These are phyloP conservation scores for Trametes sp. DNA, from an alignment of 1,284 basidiomycete species.

Conservation along the genomic window DNA sequence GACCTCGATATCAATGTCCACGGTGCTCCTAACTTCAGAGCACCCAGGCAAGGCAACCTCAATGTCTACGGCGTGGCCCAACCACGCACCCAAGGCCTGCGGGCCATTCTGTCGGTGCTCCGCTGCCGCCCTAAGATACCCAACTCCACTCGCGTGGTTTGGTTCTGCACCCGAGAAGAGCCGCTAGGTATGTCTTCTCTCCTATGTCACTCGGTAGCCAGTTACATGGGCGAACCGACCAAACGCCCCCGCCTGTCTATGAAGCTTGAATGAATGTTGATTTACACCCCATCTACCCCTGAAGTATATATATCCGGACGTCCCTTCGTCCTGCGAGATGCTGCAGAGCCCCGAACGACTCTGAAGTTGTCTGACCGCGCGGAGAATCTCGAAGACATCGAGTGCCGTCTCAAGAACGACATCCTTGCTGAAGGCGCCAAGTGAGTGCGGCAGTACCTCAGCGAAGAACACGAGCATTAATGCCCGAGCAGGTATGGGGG, in stretches of 20 bases:
- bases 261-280: conserved; percentile 15
- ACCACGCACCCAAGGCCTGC: conserved; percentile 91
- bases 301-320: conserved; percentile 91
- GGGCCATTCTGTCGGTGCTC: conserved; percentile 91
- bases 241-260: background rate
- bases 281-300: conserved; percentile 24
- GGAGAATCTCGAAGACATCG: conserved; percentile 95
- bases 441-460: conserved; percentile 47
- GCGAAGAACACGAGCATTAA: background rate
- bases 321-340: conserved; percentile 96
- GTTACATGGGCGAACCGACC: background rate
- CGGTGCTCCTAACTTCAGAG: conserved; percentile 96
- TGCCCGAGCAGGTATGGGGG: conserved; percentile 76
- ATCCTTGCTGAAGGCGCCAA: conserved; percentile 89
- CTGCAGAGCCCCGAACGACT: conserved; percentile 83
- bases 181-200: conserved; percentile 65
- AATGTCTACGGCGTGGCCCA: conserved; percentile 96
- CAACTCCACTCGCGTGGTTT: conserved; percentile 77
- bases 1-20: conserved; percentile 93
- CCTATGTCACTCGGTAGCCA: background rate
- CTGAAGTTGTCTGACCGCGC: conserved; percentile 90
- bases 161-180: conserved; percentile 88
- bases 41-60: conserved; percentile 76
- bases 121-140: conserved; percentile 73
- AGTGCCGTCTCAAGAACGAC: conserved; percentile 89